phyloP scores from a whole-genome alignment of 768 basidiomycete species.

The Rhodosporidiobolus odoratus region DNA sequence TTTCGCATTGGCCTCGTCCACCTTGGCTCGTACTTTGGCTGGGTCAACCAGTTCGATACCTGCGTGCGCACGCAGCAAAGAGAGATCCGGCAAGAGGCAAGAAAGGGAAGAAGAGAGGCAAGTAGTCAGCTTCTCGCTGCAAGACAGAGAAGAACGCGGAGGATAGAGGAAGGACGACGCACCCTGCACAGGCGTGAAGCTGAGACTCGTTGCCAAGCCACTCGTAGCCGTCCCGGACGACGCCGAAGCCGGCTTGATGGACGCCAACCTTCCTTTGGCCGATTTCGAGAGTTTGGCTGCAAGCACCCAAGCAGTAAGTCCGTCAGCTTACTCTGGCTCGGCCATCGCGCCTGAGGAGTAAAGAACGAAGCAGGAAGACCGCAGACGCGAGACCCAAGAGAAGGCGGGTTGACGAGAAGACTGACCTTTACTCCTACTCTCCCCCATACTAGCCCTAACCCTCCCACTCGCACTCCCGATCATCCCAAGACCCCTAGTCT shows the following conservation, averaged over 20 bases:
- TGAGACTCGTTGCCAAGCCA: constrained; percentile 83
- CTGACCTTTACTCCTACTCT: constrained; percentile 84
- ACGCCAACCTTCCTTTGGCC: constrained; percentile 86
- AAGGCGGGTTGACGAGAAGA: background rate
- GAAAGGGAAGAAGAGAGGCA: constrained; percentile 33
- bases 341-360: background rate
- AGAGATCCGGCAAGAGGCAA: constrained; percentile 11
- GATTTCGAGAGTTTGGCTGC: constrained; percentile 91
- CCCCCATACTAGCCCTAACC: constrained; percentile 78
- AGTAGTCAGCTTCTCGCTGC: background rate
- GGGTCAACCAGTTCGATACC: constrained; percentile 94
- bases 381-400: no score
- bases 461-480: constrained; percentile 81
- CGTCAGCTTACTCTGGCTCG: background rate
- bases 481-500: constrained; percentile 98
- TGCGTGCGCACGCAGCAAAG: constrained; percentile 42
- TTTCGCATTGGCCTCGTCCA: constrained; percentile 91
- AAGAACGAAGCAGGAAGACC: background rate
- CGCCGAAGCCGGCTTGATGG: constrained; percentile 59
- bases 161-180: constrained; percentile 45
- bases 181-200: constrained; percentile 90
- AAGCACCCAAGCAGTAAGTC: background rate
- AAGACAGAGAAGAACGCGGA: background rate
- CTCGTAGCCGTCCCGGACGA: constrained; percentile 58
- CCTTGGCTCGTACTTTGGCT: constrained; percentile 67